Base-by-base conservation (phyloP, 768 basidiomycete species). In the Lentinus tigrinus region DNA sequence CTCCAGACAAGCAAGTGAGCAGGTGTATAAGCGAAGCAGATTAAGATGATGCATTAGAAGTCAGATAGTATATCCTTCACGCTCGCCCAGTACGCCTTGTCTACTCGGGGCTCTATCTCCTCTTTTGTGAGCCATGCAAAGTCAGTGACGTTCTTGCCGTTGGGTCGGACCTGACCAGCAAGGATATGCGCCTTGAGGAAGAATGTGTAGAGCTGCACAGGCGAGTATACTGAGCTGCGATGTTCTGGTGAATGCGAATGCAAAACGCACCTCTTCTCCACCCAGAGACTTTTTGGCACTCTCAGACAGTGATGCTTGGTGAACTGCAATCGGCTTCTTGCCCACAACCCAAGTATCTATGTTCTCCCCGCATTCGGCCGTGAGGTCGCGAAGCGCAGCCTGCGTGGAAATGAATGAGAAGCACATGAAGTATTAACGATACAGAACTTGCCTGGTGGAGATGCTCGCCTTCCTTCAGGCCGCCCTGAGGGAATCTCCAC, bases 331-430 rank as follows among this genome's bases (percentile, higher is more conserved):
- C 3, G 96, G 96, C 55, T 89, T 90, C 52, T 88, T 84, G 51
- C 92, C 85, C n/a, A 96, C 93, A 60, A 95, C 77, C 95, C 96
- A 98, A 13, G 86, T 86, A 67, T 98, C 95, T 89, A 98, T 93
- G 51, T 85, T 75, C 42, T 80, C 75, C 10, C 95, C 95, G 61
- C 89, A 91, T 68, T 89, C 82, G 3, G 83, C 80, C 47, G 76
- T 74, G 21, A 98, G 78, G 58, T 88, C 83, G 48, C 87, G 78
- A 52, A 85, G 79, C 4, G 93, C 93, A 38, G 93, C 87, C 89
- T 94, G 57, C 1, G 64, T 40, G 23, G 31, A 11, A 24, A 46
- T 11, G 43, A 46, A 6, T 17, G 27, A 58, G 16, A 37, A 24
- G 21, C 17, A 11, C 56, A 60, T 55, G 47, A 62, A 64, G 44